phyloP scores from a whole-genome alignment of 2,329 filamentous ascomycete genomes.

The Aureobasidium musti region DNA sequence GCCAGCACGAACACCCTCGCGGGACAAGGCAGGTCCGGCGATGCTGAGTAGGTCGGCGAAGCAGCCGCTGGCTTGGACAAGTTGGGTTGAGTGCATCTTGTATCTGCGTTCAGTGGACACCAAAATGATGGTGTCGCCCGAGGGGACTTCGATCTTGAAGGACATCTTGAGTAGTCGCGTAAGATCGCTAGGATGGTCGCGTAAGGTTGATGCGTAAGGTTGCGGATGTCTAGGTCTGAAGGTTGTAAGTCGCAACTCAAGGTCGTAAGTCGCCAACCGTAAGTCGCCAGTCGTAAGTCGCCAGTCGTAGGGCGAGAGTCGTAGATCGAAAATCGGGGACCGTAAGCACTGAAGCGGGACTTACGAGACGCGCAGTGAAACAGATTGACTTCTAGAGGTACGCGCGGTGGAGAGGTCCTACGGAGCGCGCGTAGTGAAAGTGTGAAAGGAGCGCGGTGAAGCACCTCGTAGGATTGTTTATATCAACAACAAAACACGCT shows the following conservation, averaged over 20 bases:
- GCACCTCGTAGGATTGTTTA: not conserved
- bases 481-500: not conserved
- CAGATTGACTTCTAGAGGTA: not conserved
- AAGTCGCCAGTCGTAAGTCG: too few relatives aligned
- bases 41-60: slow-evolving; percentile 11
- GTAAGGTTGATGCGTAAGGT: not conserved
- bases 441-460: not conserved
- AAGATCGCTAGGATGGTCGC: not conserved
- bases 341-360: not conserved
- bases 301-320: not conserved
- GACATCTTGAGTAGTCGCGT: not conserved
- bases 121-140: slow-evolving; percentile 46
- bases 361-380: not conserved
- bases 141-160: slow-evolving; percentile 32
- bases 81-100: slow-evolving; percentile 45
- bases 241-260: not conserved
- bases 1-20: slow-evolving; percentile 30
- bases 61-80: slow-evolving; percentile 33
- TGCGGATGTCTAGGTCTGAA: too few relatives aligned
- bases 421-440: not conserved
- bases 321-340: not conserved
- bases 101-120: slow-evolving; percentile 44
- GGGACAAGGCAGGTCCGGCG: not conserved
- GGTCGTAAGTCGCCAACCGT: too few relatives aligned
- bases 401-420: not conserved